Evolutionary conservation across 441 rosid species (phyloP).

Genomic region (Populus hybrid): DNA sequence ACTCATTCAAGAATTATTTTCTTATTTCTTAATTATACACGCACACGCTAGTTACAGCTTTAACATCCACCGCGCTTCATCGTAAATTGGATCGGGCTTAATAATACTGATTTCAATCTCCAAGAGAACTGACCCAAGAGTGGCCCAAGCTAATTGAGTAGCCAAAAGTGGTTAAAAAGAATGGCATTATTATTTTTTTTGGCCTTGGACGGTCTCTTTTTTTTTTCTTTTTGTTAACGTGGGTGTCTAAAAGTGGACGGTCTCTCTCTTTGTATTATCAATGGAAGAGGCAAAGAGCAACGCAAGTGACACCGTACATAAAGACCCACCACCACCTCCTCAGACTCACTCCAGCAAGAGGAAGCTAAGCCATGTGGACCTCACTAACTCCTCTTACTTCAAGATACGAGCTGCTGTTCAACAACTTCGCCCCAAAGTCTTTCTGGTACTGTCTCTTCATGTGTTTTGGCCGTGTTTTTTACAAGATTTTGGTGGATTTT

Average conservation of each 20-base stretch:
- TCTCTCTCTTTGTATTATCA: not conserved
- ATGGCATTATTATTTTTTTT: too few species aligned
- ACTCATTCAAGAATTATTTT: not conserved
- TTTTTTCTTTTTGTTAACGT: too few species aligned
- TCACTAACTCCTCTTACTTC: slow-evolving; percentile 16
- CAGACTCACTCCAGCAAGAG: slow-evolving; percentile 13
- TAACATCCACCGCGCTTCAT: too few species aligned
- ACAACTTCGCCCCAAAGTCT: slow-evolving; percentile 32
- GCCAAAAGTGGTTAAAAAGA: too few species aligned
- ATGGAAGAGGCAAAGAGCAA: not conserved
- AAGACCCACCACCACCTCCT: slow-evolving; percentile 3
- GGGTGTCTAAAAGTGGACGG: not conserved
- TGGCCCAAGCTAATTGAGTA: too few species aligned
- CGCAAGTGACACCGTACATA: not conserved
- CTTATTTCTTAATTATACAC: not conserved
- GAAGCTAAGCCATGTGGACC: slow-evolving; percentile 7
- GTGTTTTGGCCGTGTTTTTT: too few species aligned
- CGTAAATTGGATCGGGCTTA: too few species aligned
- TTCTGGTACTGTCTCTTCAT: slow-evolving; percentile 15
- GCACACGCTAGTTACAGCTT: too few species aligned
- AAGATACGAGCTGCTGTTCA: slow-evolving; percentile 25
- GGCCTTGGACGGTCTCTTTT: not conserved
- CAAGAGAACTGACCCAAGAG: too few species aligned
- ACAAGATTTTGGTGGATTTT: too few species aligned
- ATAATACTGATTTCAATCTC: too few species aligned